These are phyloP conservation scores for Salix brachista DNA, from an alignment of 345 rosid genomes.

Conservation along the genomic window DNA sequence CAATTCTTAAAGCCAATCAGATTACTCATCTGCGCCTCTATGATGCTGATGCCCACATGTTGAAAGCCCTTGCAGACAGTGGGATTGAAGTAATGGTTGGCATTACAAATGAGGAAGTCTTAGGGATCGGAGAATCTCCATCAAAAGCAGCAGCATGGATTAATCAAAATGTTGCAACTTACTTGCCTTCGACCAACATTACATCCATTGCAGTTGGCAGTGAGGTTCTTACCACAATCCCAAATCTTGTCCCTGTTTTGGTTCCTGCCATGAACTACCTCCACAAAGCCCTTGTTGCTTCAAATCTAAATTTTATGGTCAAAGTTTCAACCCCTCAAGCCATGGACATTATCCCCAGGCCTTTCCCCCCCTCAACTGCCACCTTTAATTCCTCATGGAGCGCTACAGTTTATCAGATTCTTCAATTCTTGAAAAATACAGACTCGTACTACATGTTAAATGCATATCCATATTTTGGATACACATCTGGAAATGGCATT, in stretches of 20 bases:
- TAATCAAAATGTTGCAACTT: conserved; percentile 71
- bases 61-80: conserved; percentile 78
- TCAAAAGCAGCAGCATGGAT: conserved; percentile 86
- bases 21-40: conserved; percentile 88
- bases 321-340: conserved; percentile 85
- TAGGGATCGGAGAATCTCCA: conserved; percentile 71
- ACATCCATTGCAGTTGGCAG: conserved; percentile 95
- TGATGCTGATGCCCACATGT: conserved; percentile 77
- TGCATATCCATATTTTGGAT: conserved; percentile 91
- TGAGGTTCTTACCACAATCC: conserved; percentile 72
- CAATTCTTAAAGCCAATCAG: conserved; percentile 49
- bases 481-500: conserved; percentile 75
- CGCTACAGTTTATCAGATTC: conserved; percentile 71
- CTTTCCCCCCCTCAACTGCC: conserved; percentile 93
- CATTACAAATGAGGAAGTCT: conserved; percentile 70
- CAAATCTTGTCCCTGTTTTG: conserved; percentile 69
- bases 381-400: conserved; percentile 72
- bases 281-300: conserved; percentile 82
- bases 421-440: conserved; percentile 88
- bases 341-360: conserved; percentile 74
- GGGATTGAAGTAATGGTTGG: conserved; percentile 82
- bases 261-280: conserved; percentile 80
- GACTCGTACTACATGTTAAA: conserved; percentile 82
- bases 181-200: conserved; percentile 82
- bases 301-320: conserved; percentile 67